phyloP scores from a whole-genome alignment of 306 rosid species.

The Begonia fuchsioides region DNA sequence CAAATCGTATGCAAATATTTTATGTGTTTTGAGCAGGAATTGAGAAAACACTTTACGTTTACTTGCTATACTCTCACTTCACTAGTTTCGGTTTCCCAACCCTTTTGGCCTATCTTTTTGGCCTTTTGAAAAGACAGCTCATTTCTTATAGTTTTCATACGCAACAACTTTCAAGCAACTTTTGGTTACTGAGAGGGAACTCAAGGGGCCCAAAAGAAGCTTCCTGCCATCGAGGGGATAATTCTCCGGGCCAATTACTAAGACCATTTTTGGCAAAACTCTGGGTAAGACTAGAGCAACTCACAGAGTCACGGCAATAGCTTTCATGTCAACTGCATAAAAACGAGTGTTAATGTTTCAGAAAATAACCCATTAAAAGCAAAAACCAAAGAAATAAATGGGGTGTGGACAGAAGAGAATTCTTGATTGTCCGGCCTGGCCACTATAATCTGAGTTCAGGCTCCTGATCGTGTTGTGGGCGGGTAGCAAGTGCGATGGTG shows the following conservation, averaged over 20 bases:
- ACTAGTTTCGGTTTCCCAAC: background rate
- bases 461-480: background rate
- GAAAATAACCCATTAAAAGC: background rate
- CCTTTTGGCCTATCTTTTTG: conserved; percentile 12
- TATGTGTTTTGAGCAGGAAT: background rate
- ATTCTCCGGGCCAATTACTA: background rate
- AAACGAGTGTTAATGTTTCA: too few species aligned
- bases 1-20: background rate
- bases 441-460: background rate
- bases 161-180: conserved; percentile 7
- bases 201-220: conserved; percentile 3
- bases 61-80: background rate
- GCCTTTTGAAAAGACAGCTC: conserved; percentile 22
- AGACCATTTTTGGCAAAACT: background rate
- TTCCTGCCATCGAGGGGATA: background rate
- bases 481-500: background rate
- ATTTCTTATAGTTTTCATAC: conserved; percentile 19
- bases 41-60: background rate
- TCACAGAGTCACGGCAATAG: too few species aligned
- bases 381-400: background rate
- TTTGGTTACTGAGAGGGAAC: conserved; percentile 4
- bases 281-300: background rate
- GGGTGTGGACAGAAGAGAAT: background rate
- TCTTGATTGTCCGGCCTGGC: conserved; percentile 13
- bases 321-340: too few species aligned